A percentile compares a stretch with the other conserved stretches of the same genome.
These are phyloP conservation scores for Cryptosporidium baileyi DNA, from an alignment of 169 alveolate species.

Conservation along the genomic window DNA sequence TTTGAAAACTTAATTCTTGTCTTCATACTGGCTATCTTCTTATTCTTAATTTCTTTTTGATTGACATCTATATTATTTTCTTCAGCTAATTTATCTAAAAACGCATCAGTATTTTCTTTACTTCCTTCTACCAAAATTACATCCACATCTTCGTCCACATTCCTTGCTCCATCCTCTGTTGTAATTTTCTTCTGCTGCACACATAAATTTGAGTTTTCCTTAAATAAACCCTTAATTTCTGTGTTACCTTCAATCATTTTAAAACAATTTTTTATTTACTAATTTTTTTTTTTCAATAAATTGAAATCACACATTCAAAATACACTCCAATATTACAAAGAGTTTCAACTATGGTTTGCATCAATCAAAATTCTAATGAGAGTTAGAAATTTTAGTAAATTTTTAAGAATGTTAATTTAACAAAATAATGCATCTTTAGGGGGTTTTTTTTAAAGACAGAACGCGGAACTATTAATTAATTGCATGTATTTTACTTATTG, in stretches of 20 bases:
- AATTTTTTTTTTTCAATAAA: neutral
- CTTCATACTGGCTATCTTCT: neutral
- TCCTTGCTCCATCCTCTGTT: neutral
- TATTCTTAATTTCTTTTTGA: neutral
- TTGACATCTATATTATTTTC: neutral
- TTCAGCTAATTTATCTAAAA: neutral
- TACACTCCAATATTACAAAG: neutral
- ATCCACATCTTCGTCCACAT: neutral
- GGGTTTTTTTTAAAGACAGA: conserved; percentile 69
- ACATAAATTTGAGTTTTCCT: neutral
- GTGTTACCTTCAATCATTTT: conserved; percentile 6
- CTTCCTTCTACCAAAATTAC: neutral
- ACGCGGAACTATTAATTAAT: conserved; percentile 68
- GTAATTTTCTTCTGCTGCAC: neutral
- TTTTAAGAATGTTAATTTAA: no score
- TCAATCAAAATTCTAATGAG: no score
- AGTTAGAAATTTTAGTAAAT: no score
- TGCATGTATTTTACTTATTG: conserved; percentile 1
- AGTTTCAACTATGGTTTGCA: neutral
- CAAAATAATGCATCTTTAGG: conserved; percentile 33
- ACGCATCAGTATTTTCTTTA: neutral
- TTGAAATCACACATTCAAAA: neutral
- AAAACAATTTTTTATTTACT: neutral
- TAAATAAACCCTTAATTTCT: neutral
- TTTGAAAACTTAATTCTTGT: conserved; percentile 13